These are phyloP conservation scores for Withania somnifera DNA, from an alignment of 305 asterid species.

Conservation along the genomic window DNA sequence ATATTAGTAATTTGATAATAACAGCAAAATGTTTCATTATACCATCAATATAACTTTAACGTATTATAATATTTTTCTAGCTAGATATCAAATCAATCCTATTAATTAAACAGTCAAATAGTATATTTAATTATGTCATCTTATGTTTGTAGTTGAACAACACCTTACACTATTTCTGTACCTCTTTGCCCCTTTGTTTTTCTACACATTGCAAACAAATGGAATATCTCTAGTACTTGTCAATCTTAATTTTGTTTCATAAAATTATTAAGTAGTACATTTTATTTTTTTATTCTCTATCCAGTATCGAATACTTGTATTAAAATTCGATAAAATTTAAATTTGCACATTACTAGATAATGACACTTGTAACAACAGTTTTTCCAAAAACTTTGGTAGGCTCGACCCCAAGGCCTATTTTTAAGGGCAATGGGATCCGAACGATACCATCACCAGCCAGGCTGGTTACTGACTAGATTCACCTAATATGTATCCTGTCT, in stretches of 20 bases:
- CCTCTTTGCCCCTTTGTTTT: not conserved
- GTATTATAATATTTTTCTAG: not conserved
- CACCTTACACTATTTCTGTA: not conserved
- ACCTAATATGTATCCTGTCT: constrained; percentile 1
- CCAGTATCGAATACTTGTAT: not conserved
- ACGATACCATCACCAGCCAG: too few species aligned
- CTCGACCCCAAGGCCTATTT: too few species aligned
- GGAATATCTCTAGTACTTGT: not conserved
- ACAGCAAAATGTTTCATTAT: too few species aligned
- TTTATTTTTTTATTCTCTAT: not conserved
- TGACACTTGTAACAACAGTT: too few species aligned
- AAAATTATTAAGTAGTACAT: not conserved
- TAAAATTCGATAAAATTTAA: not conserved
- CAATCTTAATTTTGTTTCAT: not conserved
- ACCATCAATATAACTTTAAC: not conserved
- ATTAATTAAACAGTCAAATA: not conserved
- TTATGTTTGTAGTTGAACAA: not conserved
- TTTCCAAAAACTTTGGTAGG: too few species aligned
- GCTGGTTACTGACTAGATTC: not conserved
- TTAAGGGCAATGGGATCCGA: not conserved
- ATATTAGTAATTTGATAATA: too few species aligned
- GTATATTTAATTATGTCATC: not conserved
- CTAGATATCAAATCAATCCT: not conserved
- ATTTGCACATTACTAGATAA: not conserved
- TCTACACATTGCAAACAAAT: not conserved